Base-by-base conservation (phyloP, 2,329 filamentous ascomycete species). In the Cadophora sp. region DNA sequence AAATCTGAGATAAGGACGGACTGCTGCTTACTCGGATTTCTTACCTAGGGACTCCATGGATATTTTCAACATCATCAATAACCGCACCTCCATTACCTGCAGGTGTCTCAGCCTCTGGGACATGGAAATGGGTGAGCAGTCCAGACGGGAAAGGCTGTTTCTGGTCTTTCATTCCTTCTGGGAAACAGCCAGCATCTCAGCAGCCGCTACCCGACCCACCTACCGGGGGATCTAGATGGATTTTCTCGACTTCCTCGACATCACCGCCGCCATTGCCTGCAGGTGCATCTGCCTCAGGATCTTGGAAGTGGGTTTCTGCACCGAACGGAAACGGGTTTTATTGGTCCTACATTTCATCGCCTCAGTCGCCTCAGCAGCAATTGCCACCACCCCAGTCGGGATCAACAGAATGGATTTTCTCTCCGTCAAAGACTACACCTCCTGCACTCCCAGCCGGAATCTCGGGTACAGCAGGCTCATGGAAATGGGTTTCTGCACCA, bases 401-500 rank as follows among this genome's bases (percentile, higher is more conserved):
- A 60, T 37, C 31, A 19, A 60, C 56, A 14, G 31, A 37, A 27
- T 60, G 56, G 56, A 43, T 60, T 3, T 60, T 60, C 34, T 60
- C 56, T 3, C 22, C 56, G 5, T 60, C 56, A 43, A 24, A 37
- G 37, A 60, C 31, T 2, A 60, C 56, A 14, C 56, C 56, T 6
- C 56, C 56, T 8, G 3, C 56, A 5, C 56, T 60, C 4, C 56
- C 56, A 27, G 16, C 56, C 9, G 56, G 56, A 43, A 43, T 43
- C 9, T 26, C 37, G 19, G 31, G 37, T 24, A 43, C 31, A 19
- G 31, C 56, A 26, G 56, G 56, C 3, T 9, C 56, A 24, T 60
- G 56, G 56, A 60, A 43, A 43, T 60, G 56, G 56, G 24, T 60
- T 19, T 40, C 31, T 3, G n/a, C 56, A 40, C 56, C 56, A 40